phyloP scores from a whole-genome alignment of 345 rosid genomes.

The Arabis alpina region DNA sequence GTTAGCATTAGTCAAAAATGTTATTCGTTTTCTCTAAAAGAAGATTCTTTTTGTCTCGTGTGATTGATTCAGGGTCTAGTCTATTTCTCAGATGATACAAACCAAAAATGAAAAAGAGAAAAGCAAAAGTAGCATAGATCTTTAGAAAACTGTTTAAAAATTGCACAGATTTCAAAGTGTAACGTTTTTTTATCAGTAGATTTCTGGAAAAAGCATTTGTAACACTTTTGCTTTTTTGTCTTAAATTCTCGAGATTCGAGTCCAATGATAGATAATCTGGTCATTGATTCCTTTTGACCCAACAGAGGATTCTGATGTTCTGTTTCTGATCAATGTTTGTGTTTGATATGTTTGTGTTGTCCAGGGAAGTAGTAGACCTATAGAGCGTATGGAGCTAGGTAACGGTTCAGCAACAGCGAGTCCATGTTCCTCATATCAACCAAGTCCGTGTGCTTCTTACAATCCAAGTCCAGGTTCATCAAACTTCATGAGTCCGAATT shows the following conservation, averaged over 20 bases:
- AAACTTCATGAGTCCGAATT: conserved; percentile 77
- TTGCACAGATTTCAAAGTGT: conserved; percentile 42
- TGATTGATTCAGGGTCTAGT: conserved; percentile 16
- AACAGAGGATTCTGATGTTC: background rate
- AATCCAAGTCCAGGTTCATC: conserved; percentile 93
- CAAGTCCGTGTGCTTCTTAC: conserved; percentile 76
- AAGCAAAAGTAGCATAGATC: conserved; percentile 49
- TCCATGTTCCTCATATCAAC: conserved; percentile 83
- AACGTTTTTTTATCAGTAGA: conserved; percentile 33
- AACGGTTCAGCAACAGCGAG: conserved; percentile 81
- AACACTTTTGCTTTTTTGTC: conserved; percentile 43
- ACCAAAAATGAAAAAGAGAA: conserved; percentile 5
- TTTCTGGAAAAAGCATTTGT: conserved; percentile 29
- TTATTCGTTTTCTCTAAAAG: background rate
- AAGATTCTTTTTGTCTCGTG: conserved; percentile 21
- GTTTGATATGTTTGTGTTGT: conserved; percentile 22
- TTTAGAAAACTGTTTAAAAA: conserved; percentile 41
- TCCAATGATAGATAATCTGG: conserved; percentile 42
- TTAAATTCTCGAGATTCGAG: conserved; percentile 33
- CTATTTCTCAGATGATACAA: conserved; percentile 35
- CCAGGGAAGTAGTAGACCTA: conserved; percentile 94
- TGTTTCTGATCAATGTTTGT: conserved; percentile 12
- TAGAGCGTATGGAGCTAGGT: conserved; percentile 69
- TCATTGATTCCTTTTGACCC: conserved; percentile 26
- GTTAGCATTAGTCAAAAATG: conserved; percentile 9